Conservation (phyloP, 805 yeast genomes). For the Nakazawaea populi region DNA sequence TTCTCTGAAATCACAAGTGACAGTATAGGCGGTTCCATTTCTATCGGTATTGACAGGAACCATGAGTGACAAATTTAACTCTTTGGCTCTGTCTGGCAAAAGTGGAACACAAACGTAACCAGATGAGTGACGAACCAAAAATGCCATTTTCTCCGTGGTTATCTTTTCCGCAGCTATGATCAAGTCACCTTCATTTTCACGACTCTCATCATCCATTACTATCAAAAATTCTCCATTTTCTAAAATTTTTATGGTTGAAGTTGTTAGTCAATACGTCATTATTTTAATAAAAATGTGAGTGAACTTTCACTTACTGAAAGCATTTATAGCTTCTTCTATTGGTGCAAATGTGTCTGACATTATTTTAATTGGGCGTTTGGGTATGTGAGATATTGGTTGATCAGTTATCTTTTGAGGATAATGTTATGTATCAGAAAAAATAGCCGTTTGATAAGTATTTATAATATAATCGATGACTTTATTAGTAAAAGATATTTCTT, state of each 20-base stretch:
- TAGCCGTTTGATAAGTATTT: too few species aligned
- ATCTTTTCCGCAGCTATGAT: slow-evolving; percentile 84
- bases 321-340: slow-evolving; percentile 68
- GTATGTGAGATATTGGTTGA: too few species aligned
- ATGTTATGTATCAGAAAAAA: too few species aligned
- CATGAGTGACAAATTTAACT: slow-evolving; percentile 77
- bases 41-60: slow-evolving; percentile 60
- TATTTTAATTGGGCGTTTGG: too few species aligned
- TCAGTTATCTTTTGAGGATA: too few species aligned
- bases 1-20: slow-evolving; percentile 78
- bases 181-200: slow-evolving; percentile 97
- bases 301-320: slow-evolving; percentile 40
- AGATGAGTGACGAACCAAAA: slow-evolving; percentile 76
- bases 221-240: slow-evolving; percentile 76
- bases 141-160: slow-evolving; percentile 88
- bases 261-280: too few species aligned
- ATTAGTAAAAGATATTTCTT: too few species aligned
- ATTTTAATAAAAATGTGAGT: neutral
- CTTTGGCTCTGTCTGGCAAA: slow-evolving; percentile 70
- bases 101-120: slow-evolving; percentile 95
- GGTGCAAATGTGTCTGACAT: slow-evolving; percentile 33
- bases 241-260: slow-evolving; percentile 1
- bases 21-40: slow-evolving; percentile 95
- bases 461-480: too few species aligned
- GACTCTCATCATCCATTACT: slow-evolving; percentile 94